Percentiles rank a stretch among this genome's conserved stretches.
Conservation (phyloP, 1,284 basidiomycete species). For the Laetiporus sulphureus region DNA sequence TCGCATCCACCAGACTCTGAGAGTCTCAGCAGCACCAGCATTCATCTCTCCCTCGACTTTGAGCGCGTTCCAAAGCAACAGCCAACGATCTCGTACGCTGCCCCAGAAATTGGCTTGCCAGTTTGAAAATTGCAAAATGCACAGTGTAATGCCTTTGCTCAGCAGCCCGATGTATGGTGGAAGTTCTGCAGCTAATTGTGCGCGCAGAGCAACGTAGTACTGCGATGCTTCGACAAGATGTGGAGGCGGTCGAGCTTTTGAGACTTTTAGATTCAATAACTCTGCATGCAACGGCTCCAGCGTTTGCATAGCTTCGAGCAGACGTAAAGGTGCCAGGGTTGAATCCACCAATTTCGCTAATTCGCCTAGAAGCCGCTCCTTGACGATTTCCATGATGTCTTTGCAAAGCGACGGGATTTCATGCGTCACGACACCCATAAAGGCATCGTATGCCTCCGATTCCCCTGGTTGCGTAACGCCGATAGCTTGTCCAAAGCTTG, state of each 20-base stretch:
- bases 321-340: conserved; percentile 52
- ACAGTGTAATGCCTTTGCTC: conserved; percentile 46
- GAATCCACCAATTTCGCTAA: conserved; percentile 49
- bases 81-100: conserved; percentile 56
- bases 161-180: conserved; percentile 55
- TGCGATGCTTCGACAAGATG: conserved; percentile 62
- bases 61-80: conserved; percentile 72
- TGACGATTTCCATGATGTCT: conserved; percentile 44
- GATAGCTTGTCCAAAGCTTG: conserved; percentile 59
- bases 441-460: conserved; percentile 70
- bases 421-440: conserved; percentile 49
- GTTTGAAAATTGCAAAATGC: conserved; percentile 41
- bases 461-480: conserved; percentile 45
- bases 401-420: conserved; percentile 47
- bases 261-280: conserved; percentile 54
- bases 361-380: conserved; percentile 45
- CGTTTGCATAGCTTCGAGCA: conserved; percentile 63
- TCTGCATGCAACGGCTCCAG: conserved; percentile 62
- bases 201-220: conserved; percentile 67
- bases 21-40: conserved; percentile 57
- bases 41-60: conserved; percentile 69
- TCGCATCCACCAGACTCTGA: conserved; percentile 57
- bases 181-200: conserved; percentile 61
- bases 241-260: conserved; percentile 56
- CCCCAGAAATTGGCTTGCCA: conserved; percentile 56